These are phyloP conservation scores for Metarhizium robertsii DNA, from an alignment of 2,329 filamentous ascomycete species.

Conservation along the genomic window DNA sequence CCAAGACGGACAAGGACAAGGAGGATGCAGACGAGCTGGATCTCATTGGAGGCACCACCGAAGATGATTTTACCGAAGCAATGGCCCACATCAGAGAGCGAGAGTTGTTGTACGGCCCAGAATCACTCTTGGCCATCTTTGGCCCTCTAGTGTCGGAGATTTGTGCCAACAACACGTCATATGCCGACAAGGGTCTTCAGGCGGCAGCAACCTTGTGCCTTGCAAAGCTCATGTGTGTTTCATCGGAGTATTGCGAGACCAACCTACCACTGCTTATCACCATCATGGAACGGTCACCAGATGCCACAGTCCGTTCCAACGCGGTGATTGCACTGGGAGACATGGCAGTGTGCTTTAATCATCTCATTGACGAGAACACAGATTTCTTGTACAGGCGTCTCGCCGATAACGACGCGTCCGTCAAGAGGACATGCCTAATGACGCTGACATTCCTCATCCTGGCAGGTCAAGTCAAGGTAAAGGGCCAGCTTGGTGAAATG, in stretches of 20 bases:
- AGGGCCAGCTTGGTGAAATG: conserved; percentile 97
- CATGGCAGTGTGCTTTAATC: conserved; percentile 99
- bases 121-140: conserved; percentile 80
- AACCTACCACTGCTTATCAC: conserved; percentile 92
- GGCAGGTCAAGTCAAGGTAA: conserved; percentile 97
- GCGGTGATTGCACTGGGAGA: conserved; percentile 94
- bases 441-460: conserved; percentile 95
- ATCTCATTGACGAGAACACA: conserved; percentile 97
- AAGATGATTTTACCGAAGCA: conserved; percentile 84
- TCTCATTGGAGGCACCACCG: conserved; percentile 91
- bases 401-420: conserved; percentile 77
- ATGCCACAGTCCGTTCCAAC: conserved; percentile 89
- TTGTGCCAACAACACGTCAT: conserved; percentile 87
- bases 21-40: conserved; percentile 79
- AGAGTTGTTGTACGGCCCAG: conserved; percentile 72
- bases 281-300: conserved; percentile 89
- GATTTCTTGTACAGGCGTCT: conserved; percentile 93
- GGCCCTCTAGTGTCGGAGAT: conserved; percentile 89
- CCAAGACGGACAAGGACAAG: conserved; percentile 42
- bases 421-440: conserved; percentile 97
- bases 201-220: conserved; percentile 89
- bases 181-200: conserved; percentile 82
- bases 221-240: conserved; percentile 98
- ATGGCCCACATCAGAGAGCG: conserved; percentile 77
- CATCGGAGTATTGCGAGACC: conserved; percentile 87